Conservation (phyloP, 306 rosid species). For the Trifolium dubium region DNA sequence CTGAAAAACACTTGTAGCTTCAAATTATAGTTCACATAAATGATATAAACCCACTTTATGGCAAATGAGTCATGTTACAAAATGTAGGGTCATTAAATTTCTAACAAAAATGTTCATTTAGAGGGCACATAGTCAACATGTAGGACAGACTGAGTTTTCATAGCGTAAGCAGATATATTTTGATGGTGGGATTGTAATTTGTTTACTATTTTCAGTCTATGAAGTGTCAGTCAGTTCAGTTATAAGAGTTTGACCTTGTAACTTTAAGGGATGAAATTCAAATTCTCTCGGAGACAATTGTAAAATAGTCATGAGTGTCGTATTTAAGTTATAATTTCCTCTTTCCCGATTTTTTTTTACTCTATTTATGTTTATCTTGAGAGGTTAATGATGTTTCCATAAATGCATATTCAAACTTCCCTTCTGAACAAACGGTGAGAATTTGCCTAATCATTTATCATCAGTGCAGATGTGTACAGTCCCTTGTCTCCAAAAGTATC, state of each 20-base stretch:
- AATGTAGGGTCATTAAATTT: constrained; percentile 16
- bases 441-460: constrained; percentile 29
- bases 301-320: too few species aligned
- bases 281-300: too few species aligned
- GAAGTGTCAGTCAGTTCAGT: too few species aligned
- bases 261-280: too few species aligned
- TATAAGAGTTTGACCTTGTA: too few species aligned
- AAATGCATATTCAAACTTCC: constrained; percentile 9
- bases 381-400: constrained; percentile 25
- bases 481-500: constrained; percentile 82
- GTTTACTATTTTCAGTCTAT: constrained; percentile 17
- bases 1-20: constrained; percentile 4
- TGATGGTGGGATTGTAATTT: constrained; percentile 13
- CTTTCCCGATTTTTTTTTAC: too few species aligned
- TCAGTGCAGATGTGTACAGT: constrained; percentile 66
- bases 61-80: constrained; percentile 12
- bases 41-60: constrained; percentile 15
- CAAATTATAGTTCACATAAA: constrained; percentile 22
- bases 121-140: constrained; percentile 17
- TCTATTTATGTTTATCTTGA: constrained; percentile 8
- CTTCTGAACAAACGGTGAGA: neutral
- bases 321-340: too few species aligned
- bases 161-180: constrained; percentile 16
- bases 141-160: constrained; percentile 26
- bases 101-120: neutral